Conservation (phyloP, 2,329 filamentous ascomycete genomes). For the Rutstroemia sp. region DNA sequence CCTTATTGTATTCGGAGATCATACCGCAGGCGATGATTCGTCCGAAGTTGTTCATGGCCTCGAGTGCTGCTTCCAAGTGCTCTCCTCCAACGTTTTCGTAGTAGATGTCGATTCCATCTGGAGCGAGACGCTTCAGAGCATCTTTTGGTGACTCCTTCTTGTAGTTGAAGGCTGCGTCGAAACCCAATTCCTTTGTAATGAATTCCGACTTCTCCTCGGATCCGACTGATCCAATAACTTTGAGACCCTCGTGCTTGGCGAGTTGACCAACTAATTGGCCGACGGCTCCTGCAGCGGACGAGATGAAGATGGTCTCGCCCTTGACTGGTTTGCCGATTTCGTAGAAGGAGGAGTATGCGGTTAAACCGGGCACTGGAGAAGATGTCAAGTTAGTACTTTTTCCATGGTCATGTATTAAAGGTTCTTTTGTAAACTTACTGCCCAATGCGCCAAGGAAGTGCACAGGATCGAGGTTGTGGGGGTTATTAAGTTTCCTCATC, state of each 20-base stretch:
- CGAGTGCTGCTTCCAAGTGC: slow-evolving; percentile 61
- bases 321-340: slow-evolving; percentile 69
- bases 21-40: slow-evolving; percentile 57
- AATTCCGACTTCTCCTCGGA: slow-evolving; percentile 69
- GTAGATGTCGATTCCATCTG: slow-evolving; percentile 71
- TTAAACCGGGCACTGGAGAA: slow-evolving; percentile 56
- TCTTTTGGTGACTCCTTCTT: slow-evolving; percentile 63
- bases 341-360: slow-evolving; percentile 67
- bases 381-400: neutral
- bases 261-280: slow-evolving; percentile 72
- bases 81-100: slow-evolving; percentile 76
- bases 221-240: slow-evolving; percentile 67
- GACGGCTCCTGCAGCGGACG: slow-evolving; percentile 66
- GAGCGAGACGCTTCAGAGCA: slow-evolving; percentile 58
- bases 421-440: slow-evolving; percentile 27
- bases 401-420: too few species aligned
- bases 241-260: slow-evolving; percentile 68
- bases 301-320: slow-evolving; percentile 73
- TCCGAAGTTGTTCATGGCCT: slow-evolving; percentile 54
- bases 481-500: slow-evolving; percentile 58
- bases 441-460: slow-evolving; percentile 70
- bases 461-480: slow-evolving; percentile 55
- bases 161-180: slow-evolving; percentile 74
- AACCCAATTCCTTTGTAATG: slow-evolving; percentile 64
- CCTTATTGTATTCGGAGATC: slow-evolving; percentile 61